These are phyloP conservation scores for Physcia stellaris DNA, from an alignment of 495 filamentous ascomycete species.

Conservation along the genomic window DNA sequence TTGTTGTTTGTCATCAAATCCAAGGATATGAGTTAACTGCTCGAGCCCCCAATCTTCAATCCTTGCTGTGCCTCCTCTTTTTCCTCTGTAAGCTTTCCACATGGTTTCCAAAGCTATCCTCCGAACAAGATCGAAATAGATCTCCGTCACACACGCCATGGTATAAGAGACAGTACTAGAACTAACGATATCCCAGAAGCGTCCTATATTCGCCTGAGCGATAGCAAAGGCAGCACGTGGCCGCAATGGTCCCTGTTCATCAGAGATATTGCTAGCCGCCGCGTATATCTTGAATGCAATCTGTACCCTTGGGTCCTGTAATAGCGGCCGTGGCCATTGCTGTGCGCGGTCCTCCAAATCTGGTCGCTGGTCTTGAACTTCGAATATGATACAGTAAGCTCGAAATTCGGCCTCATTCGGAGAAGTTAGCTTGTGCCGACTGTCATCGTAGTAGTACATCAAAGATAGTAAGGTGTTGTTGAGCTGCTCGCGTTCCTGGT, in stretches of 20 bases:
- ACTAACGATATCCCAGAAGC: slow-evolving; percentile 64
- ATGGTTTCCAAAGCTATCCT: slow-evolving; percentile 62
- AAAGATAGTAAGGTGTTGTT: slow-evolving; percentile 77
- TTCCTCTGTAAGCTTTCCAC: slow-evolving; percentile 40
- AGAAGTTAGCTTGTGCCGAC: slow-evolving; percentile 35
- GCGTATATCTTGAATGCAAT: slow-evolving; percentile 57
- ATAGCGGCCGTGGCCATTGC: slow-evolving; percentile 48
- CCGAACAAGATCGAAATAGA: slow-evolving; percentile 73
- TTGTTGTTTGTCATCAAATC: slow-evolving; percentile 62
- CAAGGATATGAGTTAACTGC: slow-evolving; percentile 49
- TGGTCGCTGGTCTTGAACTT: slow-evolving; percentile 54
- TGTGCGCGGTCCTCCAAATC: slow-evolving; percentile 63
- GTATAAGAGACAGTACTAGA: slow-evolving; percentile 65
- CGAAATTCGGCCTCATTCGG: slow-evolving; percentile 81
- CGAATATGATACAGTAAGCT: slow-evolving; percentile 78
- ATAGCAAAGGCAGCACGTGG: slow-evolving; percentile 39
- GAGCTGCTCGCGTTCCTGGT: slow-evolving; percentile 89
- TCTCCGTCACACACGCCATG: slow-evolving; percentile 87
- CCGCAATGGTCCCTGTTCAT: slow-evolving; percentile 49
- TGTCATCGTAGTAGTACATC: slow-evolving; percentile 78
- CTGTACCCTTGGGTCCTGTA: slow-evolving; percentile 42
- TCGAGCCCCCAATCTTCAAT: slow-evolving; percentile 63
- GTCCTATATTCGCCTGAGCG: slow-evolving; percentile 48
- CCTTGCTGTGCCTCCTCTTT: slow-evolving; percentile 28
- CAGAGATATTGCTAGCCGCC: slow-evolving; percentile 49